phyloP scores from a whole-genome alignment of 352 stramenopile genomes.

The Nannochloropsis limnetica region DNA sequence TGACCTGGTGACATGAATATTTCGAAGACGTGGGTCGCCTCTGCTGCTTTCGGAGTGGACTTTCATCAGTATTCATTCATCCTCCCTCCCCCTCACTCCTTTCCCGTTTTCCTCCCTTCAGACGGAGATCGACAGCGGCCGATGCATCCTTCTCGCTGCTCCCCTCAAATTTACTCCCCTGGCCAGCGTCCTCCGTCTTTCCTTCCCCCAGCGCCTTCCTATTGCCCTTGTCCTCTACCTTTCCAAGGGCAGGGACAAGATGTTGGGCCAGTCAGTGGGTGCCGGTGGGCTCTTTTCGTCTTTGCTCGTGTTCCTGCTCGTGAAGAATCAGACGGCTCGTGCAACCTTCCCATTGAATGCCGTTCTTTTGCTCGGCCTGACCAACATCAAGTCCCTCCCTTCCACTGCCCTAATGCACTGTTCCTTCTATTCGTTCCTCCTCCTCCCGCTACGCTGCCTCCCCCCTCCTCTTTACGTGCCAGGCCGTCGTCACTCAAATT shows the following conservation, averaged over 20 bases:
- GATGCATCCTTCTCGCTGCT: background rate
- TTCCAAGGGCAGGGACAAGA: background rate
- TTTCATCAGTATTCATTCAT: background rate
- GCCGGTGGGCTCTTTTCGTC: background rate
- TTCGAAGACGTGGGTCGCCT: background rate
- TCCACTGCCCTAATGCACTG: background rate
- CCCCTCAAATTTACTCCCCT: background rate
- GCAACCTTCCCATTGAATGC: slow-evolving; percentile 19
- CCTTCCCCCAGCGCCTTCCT: background rate
- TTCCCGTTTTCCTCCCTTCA: background rate
- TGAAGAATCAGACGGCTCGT: background rate
- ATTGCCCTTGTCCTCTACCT: background rate
- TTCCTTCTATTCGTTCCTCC: background rate
- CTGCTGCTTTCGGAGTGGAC: background rate
- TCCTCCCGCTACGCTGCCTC: background rate
- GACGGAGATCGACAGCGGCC: background rate
- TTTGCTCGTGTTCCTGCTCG: background rate
- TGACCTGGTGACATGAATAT: background rate
- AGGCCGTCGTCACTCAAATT: background rate
- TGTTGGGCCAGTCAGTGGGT: background rate
- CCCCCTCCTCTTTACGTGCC: background rate
- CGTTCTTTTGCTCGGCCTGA: background rate
- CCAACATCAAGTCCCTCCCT: background rate
- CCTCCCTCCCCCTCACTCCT: background rate
- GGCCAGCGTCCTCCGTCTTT: background rate